phyloP scores from a whole-genome alignment of 129 eudicot genomes.

The Ambrosia trifida region DNA sequence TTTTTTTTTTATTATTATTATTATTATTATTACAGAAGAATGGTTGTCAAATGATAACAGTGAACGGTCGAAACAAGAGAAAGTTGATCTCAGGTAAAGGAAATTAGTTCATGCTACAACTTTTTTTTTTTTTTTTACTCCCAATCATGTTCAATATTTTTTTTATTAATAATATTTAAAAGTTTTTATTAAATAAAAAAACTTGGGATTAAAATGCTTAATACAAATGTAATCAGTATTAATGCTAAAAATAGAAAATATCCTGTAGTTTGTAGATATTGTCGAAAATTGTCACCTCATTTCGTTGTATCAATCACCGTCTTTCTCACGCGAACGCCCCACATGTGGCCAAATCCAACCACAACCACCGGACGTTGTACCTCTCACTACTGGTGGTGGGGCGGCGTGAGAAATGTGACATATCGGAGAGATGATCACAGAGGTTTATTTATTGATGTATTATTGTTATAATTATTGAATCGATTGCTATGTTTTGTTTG shows the following conservation, averaged over 20 bases:
- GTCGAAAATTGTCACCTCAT: too few relatives aligned
- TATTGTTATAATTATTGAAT: neutral
- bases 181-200: neutral
- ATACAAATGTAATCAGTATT: neutral
- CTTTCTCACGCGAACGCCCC: too few relatives aligned
- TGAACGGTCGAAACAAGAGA: slow-evolving; percentile 38
- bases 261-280: too few relatives aligned
- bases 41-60: slow-evolving; percentile 50
- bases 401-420: neutral
- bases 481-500: neutral
- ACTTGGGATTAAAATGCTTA: neutral
- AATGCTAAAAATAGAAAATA: too few relatives aligned
- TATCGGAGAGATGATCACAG: too few relatives aligned
- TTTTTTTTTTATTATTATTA: neutral
- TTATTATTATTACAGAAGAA: slow-evolving; percentile 38
- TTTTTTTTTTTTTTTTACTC: neutral
- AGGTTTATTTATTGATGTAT: neutral
- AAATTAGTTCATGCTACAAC: neutral
- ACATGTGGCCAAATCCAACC: too few relatives aligned
- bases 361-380: too few relatives aligned
- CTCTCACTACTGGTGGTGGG: too few relatives aligned
- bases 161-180: neutral
- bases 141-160: neutral
- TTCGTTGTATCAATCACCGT: too few relatives aligned
- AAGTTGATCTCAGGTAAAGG: slow-evolving; percentile 57